A percentile compares a stretch with the other conserved stretches of the same genome.
phyloP scores from a whole-genome alignment of 768 basidiomycete genomes.

The Amanita muscaria region DNA sequence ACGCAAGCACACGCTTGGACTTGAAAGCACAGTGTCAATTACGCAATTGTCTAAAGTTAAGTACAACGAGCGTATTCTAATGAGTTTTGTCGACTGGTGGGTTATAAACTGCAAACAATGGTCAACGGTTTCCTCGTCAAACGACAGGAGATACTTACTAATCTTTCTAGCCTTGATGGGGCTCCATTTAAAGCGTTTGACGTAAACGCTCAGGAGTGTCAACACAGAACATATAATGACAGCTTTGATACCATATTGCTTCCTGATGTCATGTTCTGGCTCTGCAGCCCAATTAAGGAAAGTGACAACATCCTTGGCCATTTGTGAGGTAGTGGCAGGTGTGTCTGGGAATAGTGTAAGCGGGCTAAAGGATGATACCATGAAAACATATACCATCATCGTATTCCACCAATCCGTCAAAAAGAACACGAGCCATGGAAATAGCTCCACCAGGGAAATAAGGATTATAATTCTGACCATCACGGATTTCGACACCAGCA shows the following conservation, averaged over 20 bases:
- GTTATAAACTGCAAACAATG: conserved; percentile 40
- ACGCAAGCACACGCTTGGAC: conserved; percentile 4
- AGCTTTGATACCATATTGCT: conserved; percentile 94
- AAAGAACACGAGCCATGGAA: conserved; percentile 94
- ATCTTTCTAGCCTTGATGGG: conserved; percentile 92
- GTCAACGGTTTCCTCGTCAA: not conserved
- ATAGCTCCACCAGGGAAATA: conserved; percentile 99
- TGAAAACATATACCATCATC: conserved; percentile 93
- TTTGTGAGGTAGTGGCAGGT: conserved; percentile 93
- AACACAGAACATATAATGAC: conserved; percentile 87
- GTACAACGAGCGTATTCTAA: conserved; percentile 26
- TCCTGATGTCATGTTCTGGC: conserved; percentile 96
- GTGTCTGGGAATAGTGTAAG: conserved; percentile 64
- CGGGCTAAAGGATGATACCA: no score
- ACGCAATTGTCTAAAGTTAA: conserved; percentile 6
- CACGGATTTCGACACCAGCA: conserved; percentile 88
- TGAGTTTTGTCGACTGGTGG: conserved; percentile 50
- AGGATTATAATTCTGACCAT: conserved; percentile 98
- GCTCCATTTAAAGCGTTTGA: conserved; percentile 95
- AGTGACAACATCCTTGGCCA: conserved; percentile 97
- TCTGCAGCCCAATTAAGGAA: conserved; percentile 97
- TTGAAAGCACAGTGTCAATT: conserved; percentile 1
- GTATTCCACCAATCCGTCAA: conserved; percentile 94
- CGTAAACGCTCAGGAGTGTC: conserved; percentile 71
- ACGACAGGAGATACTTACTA: conserved; percentile 36